Percentiles rank a stretch among this genome's conserved stretches.
Conservation (phyloP, 106 monocot species). For the Iris macrosiphon region DNA sequence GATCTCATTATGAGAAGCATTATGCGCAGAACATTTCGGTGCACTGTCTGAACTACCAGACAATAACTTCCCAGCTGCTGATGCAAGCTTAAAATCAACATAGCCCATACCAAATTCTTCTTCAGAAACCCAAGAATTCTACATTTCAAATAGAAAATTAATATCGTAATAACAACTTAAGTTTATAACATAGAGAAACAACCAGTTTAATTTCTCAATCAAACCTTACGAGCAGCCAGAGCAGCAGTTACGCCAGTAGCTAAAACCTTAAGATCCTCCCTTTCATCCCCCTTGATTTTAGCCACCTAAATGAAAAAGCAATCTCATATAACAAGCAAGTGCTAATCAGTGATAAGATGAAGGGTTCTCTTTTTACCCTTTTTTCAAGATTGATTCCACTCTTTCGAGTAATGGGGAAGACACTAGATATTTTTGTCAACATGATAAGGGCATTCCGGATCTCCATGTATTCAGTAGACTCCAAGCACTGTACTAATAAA, state of each 20-base stretch:
- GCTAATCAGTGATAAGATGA: neutral
- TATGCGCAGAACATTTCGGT: slow-evolving; percentile 16
- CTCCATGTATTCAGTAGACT: slow-evolving; percentile 92
- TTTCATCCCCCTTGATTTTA: slow-evolving; percentile 90
- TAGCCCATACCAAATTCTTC: slow-evolving; percentile 95
- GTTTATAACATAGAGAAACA: neutral
- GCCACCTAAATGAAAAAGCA: slow-evolving; percentile 33
- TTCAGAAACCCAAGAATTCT: slow-evolving; percentile 93
- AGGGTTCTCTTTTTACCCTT: slow-evolving; percentile 41
- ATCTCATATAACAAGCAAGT: neutral
- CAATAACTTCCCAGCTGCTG: slow-evolving; percentile 41
- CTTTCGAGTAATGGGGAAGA: slow-evolving; percentile 87
- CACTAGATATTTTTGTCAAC: slow-evolving; percentile 86
- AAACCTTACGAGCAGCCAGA: slow-evolving; percentile 95
- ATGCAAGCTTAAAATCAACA: slow-evolving; percentile 58
- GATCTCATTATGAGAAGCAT: slow-evolving; percentile 12
- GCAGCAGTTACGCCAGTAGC: slow-evolving; percentile 97
- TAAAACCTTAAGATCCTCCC: slow-evolving; percentile 96
- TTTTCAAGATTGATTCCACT: slow-evolving; percentile 93
- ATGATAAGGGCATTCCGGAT: slow-evolving; percentile 93
- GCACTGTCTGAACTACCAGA: slow-evolving; percentile 19
- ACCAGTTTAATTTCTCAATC: neutral
- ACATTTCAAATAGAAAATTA: slow-evolving; percentile 11
- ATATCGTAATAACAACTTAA: neutral
- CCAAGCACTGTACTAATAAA: slow-evolving; percentile 83